Evolutionary conservation across 2,329 filamentous ascomycete species (phyloP).

Genomic region (Diatrype stigma): DNA sequence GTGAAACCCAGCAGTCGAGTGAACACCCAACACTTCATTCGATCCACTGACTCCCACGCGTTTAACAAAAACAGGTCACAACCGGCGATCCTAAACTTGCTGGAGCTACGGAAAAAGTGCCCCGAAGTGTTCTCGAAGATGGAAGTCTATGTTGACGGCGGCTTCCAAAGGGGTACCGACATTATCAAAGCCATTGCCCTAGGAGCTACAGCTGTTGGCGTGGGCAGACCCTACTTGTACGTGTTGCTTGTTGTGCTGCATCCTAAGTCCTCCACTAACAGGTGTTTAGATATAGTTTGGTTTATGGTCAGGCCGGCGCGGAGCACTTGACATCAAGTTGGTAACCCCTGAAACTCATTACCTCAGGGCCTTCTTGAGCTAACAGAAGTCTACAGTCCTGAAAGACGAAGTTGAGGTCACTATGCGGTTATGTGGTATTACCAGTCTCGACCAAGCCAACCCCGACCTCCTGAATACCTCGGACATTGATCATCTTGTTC

Average conservation of each 20-base stretch:
- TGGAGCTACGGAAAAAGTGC: conserved; percentile 45
- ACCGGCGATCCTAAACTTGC: conserved; percentile 45
- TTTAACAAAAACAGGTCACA: conserved; percentile 27
- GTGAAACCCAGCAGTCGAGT: conserved; percentile 8
- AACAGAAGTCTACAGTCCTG: conserved; percentile 8
- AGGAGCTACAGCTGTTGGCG: conserved; percentile 49
- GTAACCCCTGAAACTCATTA: conserved; percentile 19
- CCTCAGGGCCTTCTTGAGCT: neutral
- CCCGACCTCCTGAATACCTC: conserved; percentile 41
- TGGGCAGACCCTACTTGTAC: conserved; percentile 50
- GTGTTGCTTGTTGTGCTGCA: conserved; percentile 26
- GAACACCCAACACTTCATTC: no score
- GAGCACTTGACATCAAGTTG: conserved; percentile 52
- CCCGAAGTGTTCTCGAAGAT: conserved; percentile 46
- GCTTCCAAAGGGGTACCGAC: conserved; percentile 49
- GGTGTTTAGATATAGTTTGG: conserved; percentile 13
- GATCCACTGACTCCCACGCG: neutral
- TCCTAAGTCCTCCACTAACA: neutral
- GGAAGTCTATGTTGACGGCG: conserved; percentile 51
- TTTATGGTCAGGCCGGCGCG: conserved; percentile 51
- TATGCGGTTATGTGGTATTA: conserved; percentile 44
- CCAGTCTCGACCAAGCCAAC: conserved; percentile 35
- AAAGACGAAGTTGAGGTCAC: conserved; percentile 41
- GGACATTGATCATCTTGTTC: conserved; percentile 47
- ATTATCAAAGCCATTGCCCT: conserved; percentile 51